Evolutionary conservation across 169 alveolate genomes (phyloP), one percentile per base, ranked within the genome.

Genomic region (Plasmodium vinckei): DNA sequence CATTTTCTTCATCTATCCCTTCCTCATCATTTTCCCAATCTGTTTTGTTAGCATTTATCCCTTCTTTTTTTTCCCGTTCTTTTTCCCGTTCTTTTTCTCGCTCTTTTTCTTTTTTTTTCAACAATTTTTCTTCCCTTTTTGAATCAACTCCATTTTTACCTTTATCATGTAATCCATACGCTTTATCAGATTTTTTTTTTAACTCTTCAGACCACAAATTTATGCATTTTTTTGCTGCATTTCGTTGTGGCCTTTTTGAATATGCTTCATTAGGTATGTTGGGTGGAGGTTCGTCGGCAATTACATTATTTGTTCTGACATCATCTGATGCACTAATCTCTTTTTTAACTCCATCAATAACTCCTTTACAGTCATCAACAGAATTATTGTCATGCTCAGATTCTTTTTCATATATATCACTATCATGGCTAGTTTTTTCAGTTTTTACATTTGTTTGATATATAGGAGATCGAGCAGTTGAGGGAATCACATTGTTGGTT

Each of bases 191-290:
- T 33, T 68, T 82, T 25, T 68, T 82, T 47, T 56, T 82, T 33
- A 82, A 42, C 33, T 82, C 90, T 47, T 82, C 90, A 1, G 90
- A 68, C 90, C 90, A 82, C 6, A 69, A 53, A 17, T 19, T 56
- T 25, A 82, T 82, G 23, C 90, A 82, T 54, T 67, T 82, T 17
- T 68, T 82, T 2, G 90, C 90, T 10, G 90, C 90, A 53, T 82
- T 82, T 56, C 90, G 54, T 56, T 53, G 69, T 9, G 90, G 90
- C 12, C 90, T 53, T 61, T 61, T 82, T 5, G 42, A 9, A 47
- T 69, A 82, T 2, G 21, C 0, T 51, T 51, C 59, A 2, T 51
- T 12, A 51, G 19, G 23, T 51, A 12, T 15, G 3, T 0, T 51
- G 21, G 23, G n/a, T 0, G 59, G 59, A 6, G 19, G 42, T 33